Evolutionary conservation across 106 monocot genomes (phyloP), one percentile per base, ranked within the genome.

Genomic region (Triglochin maritima): DNA sequence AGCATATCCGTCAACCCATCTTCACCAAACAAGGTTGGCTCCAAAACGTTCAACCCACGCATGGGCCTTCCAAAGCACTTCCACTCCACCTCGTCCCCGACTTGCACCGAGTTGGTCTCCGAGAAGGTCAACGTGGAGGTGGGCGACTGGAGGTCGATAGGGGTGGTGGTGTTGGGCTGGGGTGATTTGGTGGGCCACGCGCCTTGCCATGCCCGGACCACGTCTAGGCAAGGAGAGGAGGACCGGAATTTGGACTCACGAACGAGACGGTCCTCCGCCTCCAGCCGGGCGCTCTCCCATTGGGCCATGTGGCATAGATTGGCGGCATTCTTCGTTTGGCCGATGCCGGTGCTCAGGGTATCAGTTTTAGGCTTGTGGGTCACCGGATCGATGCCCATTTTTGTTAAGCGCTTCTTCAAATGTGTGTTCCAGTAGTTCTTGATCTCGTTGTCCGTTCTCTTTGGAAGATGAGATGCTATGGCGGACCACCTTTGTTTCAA

Each of bases 351-450:
- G 65, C 10, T 58, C 56, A 81, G 67, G 17, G 78, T 50, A 56
- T 77, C 77, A 65, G 13, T 56, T 47, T 69, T 85, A 11, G 83
- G 76, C 77, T 89, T 89, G 83, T 85, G 89, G 56, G 89, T 89
- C 51, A 76, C 80, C 3, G 89, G 89, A 48, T 89, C 89, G 51
- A 85, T 89, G 57, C 89, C 89, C 89, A 89, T 83, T 78, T 85
- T 89, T 8, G 89, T 47, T 45, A 89, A 73, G 50, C 85, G 57
- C 78, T 89, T 89, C 79, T 89, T 85, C 17, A 89, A 65, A 63
- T 89, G 89, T 15, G 89, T 85, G 82, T 89, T 89, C 89, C 89
- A 89, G 68, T 85, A 85, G 68, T 89, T 89, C 83, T 89, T 89
- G 72, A 89, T 85, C 85, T 89, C 89, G 42, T 89, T 89, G 73